Percentiles rank a stretch among this genome's conserved stretches.
These are phyloP conservation scores for Cryphonectria carpinicola DNA, from an alignment of 2,329 filamentous ascomycete species.

Conservation along the genomic window DNA sequence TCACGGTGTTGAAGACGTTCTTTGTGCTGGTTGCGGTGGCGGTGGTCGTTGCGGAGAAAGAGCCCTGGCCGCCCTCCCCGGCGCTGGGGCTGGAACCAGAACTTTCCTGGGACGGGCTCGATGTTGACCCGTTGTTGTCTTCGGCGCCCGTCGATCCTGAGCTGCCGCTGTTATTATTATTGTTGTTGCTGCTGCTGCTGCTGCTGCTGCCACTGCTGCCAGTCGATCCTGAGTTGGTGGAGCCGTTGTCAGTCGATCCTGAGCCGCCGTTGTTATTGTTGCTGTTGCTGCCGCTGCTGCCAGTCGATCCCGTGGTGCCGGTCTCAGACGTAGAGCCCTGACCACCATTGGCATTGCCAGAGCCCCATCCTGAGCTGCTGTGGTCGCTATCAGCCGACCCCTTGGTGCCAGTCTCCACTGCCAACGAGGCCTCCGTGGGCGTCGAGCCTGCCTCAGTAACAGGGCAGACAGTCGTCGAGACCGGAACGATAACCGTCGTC, in stretches of 20 bases:
- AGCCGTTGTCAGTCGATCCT: background rate
- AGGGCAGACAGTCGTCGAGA: slow-evolving; percentile 52
- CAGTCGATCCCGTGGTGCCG: background rate
- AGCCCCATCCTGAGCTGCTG: slow-evolving; percentile 3
- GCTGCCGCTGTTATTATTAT: background rate
- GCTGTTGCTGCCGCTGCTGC: background rate
- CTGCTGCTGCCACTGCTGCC: background rate
- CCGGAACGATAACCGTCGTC: slow-evolving; percentile 45
- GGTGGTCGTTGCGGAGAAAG: background rate
- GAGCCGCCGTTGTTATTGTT: background rate
- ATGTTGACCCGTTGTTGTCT: background rate
- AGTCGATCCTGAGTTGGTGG: background rate
- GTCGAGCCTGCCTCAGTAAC: slow-evolving; percentile 30
- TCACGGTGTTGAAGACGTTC: slow-evolving; percentile 9
- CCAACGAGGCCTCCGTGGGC: slow-evolving; percentile 7
- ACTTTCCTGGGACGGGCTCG: background rate
- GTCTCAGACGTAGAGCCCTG: slow-evolving; percentile 11
- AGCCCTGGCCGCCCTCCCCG: background rate
- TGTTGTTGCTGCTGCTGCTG: slow-evolving; percentile 8
- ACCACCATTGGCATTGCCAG: background rate
- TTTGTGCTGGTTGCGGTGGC: slow-evolving; percentile 8
- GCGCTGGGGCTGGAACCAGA: slow-evolving; percentile 17
- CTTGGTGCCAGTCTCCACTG: background rate
- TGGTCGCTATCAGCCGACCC: background rate
- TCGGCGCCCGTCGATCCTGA: background rate